A percentile compares a stretch with the other conserved stretches of the same genome.
These are phyloP conservation scores for Botrytis fabae DNA, from an alignment of 2,329 filamentous ascomycete genomes.

Conservation along the genomic window DNA sequence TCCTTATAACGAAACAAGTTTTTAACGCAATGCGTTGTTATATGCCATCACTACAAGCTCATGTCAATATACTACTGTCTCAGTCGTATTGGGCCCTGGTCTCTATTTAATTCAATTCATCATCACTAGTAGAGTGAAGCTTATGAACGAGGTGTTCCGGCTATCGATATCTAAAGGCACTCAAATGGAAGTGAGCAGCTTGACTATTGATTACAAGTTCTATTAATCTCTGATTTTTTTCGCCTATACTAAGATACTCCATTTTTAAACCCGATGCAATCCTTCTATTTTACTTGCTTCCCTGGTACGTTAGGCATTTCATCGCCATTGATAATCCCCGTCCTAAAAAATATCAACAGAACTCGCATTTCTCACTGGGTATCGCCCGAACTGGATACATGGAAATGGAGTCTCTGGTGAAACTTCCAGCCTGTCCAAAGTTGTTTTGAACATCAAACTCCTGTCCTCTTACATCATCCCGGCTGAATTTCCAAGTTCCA, in stretches of 20 bases:
- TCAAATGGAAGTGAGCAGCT: background rate
- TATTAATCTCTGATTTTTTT: background rate
- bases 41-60: background rate
- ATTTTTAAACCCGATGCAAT: background rate
- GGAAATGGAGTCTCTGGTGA: constrained; percentile 11
- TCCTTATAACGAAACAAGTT: background rate
- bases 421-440: constrained; percentile 30
- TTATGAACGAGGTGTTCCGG: background rate
- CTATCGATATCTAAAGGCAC: background rate
- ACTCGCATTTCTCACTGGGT: constrained; percentile 29
- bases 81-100: background rate
- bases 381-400: constrained; percentile 31
- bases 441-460: constrained; percentile 32
- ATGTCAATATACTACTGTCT: background rate
- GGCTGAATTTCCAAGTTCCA: constrained; percentile 29
- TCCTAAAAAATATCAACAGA: constrained; percentile 26
- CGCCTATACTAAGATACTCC: background rate
- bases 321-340: background rate
- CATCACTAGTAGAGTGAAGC: background rate
- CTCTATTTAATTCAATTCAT: background rate
- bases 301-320: background rate
- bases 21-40: background rate
- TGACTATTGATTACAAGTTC: background rate
- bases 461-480: constrained; percentile 30
- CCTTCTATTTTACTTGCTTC: background rate